Evolutionary conservation across 805 yeast genomes (phyloP).

Genomic region (Candida namnaoensis): DNA sequence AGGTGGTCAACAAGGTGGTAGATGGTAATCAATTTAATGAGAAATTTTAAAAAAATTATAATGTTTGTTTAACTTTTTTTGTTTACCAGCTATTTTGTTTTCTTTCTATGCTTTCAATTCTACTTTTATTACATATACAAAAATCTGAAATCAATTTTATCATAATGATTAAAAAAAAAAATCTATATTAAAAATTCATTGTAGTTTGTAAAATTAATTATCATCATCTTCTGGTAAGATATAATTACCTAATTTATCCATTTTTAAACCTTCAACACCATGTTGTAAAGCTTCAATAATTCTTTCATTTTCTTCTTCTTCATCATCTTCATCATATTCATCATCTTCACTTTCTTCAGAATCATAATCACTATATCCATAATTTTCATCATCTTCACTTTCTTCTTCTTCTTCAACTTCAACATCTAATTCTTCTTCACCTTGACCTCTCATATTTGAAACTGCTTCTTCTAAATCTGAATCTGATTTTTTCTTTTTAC

Average conservation of each 20-base stretch:
- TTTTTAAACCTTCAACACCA: constrained; percentile 59
- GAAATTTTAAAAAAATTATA: too few relatives aligned
- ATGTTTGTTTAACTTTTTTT: too few relatives aligned
- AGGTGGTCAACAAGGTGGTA: constrained; percentile 4
- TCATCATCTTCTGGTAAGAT: constrained; percentile 26
- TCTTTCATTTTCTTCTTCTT: constrained; percentile 41
- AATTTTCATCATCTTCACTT: constrained; percentile 31
- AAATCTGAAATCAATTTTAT: too few relatives aligned
- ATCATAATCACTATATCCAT: constrained; percentile 15
- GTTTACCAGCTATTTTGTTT: too few relatives aligned
- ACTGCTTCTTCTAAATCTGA: constrained; percentile 69
- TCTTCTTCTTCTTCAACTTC: constrained; percentile 18
- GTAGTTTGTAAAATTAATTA: too few relatives aligned
- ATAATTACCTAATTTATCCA: constrained; percentile 80
- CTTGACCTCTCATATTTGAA: constrained; percentile 47
- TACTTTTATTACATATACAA: too few relatives aligned
- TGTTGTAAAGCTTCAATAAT: constrained; percentile 62
- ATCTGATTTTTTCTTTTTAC: constrained; percentile 44
- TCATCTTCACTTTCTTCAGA: constrained; percentile 19
- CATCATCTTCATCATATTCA: constrained; percentile 25
- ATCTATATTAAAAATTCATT: too few relatives aligned
- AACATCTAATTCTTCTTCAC: constrained; percentile 12
- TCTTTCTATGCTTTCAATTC: too few relatives aligned
- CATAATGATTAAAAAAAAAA: too few relatives aligned
- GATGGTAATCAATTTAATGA: constrained; percentile 3